phyloP scores from a whole-genome alignment of 2,329 filamentous ascomycete genomes.

The Penicillium nordicum region DNA sequence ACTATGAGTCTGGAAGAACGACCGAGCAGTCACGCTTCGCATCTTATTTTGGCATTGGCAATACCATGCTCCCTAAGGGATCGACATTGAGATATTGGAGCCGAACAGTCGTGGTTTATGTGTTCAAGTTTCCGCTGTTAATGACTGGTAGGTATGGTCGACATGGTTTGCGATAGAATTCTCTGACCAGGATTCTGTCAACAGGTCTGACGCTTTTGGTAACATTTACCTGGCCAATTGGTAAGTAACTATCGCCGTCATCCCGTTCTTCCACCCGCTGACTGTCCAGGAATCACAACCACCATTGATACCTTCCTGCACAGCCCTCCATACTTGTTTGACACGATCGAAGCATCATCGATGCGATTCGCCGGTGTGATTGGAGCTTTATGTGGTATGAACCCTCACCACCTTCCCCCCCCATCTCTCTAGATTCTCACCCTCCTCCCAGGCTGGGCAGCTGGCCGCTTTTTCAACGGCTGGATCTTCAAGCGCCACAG shows the following conservation, averaged over 20 bases:
- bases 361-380: conserved; percentile 38
- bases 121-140: conserved; percentile 33
- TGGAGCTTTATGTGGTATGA: conserved; percentile 30
- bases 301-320: conserved; percentile 36
- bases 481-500: conserved; percentile 29
- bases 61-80: conserved; percentile 28
- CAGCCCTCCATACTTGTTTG: conserved; percentile 34
- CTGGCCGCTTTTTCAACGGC: conserved; percentile 37
- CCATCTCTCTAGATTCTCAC: neutral
- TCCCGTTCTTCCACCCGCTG: neutral
- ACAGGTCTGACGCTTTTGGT: conserved; percentile 32
- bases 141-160: conserved; percentile 20
- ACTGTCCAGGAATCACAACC: conserved; percentile 31
- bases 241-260: conserved; percentile 11
- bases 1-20: conserved; percentile 20
- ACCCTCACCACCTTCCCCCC: neutral
- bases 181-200: neutral
- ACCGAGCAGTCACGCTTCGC: conserved; percentile 15
- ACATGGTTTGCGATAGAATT: neutral
- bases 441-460: conserved; percentile 24
- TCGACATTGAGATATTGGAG: conserved; percentile 25
- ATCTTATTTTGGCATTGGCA: conserved; percentile 33
- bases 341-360: conserved; percentile 35
- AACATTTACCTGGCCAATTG: conserved; percentile 40
- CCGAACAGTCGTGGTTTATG: conserved; percentile 23